Percentiles rank a stretch among this genome's conserved stretches.
These are phyloP conservation scores for Tolypocladium nubicola DNA, from an alignment of 2,329 filamentous ascomycete genomes.

Conservation along the genomic window DNA sequence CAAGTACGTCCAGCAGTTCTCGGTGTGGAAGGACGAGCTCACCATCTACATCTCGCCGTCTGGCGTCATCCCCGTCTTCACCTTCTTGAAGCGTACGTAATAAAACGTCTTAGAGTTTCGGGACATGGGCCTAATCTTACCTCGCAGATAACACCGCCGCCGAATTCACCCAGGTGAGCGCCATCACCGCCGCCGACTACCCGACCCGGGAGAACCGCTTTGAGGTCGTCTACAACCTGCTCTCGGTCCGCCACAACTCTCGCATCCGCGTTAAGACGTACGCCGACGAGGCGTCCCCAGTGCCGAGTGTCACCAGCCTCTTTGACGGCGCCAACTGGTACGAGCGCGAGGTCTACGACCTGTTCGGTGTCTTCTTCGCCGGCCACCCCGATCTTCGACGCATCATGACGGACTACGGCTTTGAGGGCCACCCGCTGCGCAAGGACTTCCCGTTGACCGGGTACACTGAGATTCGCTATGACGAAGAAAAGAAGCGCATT, in stretches of 20 bases:
- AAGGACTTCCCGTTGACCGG: constrained; percentile 98
- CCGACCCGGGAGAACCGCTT: constrained; percentile 92
- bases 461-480: constrained; percentile 95
- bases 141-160: constrained; percentile 81
- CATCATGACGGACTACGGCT: constrained; percentile 99
- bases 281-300: constrained; percentile 87
- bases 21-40: constrained; percentile 98
- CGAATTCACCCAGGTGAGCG: constrained; percentile 88
- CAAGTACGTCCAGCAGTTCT: constrained; percentile 98
- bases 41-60: constrained; percentile 84
- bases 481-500: constrained; percentile 99
- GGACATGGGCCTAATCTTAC: background rate
- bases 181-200: constrained; percentile 92
- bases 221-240: constrained; percentile 94
- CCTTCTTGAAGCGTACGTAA: constrained; percentile 70
- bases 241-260: constrained; percentile 92
- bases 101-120: constrained; percentile 1
- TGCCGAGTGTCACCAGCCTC: constrained; percentile 75
- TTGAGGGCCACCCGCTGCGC: constrained; percentile 91
- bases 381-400: constrained; percentile 90
- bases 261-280: constrained; percentile 98
- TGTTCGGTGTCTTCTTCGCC: constrained; percentile 95
- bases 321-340: constrained; percentile 99
- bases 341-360: constrained; percentile 93
- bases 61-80: constrained; percentile 83